Evolutionary conservation across 2,329 filamentous ascomycete species (phyloP).

Genomic region (Aureobasidium sp.): DNA sequence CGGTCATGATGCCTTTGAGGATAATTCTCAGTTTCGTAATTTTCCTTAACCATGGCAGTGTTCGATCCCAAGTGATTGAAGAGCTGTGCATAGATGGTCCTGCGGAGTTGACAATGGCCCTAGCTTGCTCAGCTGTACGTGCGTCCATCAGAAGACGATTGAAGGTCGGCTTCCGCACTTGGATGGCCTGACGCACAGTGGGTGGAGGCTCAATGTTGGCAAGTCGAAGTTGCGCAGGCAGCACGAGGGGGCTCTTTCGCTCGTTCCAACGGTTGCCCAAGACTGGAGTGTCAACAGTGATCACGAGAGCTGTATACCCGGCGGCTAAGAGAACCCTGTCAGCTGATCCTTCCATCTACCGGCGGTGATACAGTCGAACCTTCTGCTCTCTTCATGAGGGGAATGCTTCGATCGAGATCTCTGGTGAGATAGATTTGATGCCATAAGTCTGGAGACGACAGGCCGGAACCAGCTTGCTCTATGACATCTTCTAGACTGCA

Average conservation of each 20-base stretch:
- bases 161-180: background rate
- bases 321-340: too few species aligned
- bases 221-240: slow-evolving; percentile 20
- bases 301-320: slow-evolving; percentile 27
- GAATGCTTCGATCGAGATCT: slow-evolving; percentile 19
- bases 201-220: too few species aligned
- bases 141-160: slow-evolving; percentile 3
- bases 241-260: slow-evolving; percentile 21
- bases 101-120: background rate
- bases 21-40: slow-evolving; percentile 42
- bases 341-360: too few species aligned
- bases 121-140: background rate
- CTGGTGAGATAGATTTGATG: slow-evolving; percentile 24
- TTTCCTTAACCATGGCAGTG: slow-evolving; percentile 43
- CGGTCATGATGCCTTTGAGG: slow-evolving; percentile 38
- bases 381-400: slow-evolving; percentile 23
- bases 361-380: too few species aligned
- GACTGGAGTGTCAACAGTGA: slow-evolving; percentile 28
- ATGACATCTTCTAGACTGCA: slow-evolving; percentile 27
- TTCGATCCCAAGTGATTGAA: slow-evolving; percentile 39
- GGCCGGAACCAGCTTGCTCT: slow-evolving; percentile 6
- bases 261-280: slow-evolving; percentile 29
- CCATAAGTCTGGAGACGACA: slow-evolving; percentile 21
- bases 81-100: slow-evolving; percentile 14
- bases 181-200: background rate